phyloP scores from a whole-genome alignment of 176 grass and related monocot species.

The Musa troglodytarum region DNA sequence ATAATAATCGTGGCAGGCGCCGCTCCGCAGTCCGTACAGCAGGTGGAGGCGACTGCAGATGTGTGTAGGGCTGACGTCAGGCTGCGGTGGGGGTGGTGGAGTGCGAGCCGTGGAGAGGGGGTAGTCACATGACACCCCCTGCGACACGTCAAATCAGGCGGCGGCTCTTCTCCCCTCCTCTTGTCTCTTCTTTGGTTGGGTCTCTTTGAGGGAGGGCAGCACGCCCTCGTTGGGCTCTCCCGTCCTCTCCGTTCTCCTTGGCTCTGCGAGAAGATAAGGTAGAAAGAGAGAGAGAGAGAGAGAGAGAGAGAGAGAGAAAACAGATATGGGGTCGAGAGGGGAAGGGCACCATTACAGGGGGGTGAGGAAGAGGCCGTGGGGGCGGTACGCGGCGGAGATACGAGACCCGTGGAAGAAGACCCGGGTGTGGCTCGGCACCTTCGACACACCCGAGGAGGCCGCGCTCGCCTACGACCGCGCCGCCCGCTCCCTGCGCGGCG shows the following conservation, averaged over 20 bases:
- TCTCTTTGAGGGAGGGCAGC: no score
- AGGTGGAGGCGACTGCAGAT: constrained; percentile 19
- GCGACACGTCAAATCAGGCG: constrained; percentile 76
- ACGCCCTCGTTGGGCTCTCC: constrained; percentile 6
- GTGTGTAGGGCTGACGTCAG: constrained; percentile 80
- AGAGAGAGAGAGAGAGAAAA: neutral
- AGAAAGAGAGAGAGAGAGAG: neutral
- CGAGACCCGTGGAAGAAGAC: constrained; percentile 90
- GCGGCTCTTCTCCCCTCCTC: constrained; percentile 35
- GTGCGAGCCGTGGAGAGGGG: neutral
- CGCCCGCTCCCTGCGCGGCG: constrained; percentile 59
- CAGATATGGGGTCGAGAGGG: neutral
- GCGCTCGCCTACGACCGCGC: constrained; percentile 91
- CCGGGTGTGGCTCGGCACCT: constrained; percentile 92
- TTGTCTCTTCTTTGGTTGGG: constrained; percentile 7
- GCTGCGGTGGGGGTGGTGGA: neutral
- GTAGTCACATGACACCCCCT: constrained; percentile 21
- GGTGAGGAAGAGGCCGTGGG: constrained; percentile 87
- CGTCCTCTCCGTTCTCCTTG: neutral
- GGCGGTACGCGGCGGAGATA: constrained; percentile 93
- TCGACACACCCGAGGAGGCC: constrained; percentile 81
- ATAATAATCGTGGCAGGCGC: constrained; percentile 34
- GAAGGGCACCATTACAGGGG: constrained; percentile 55
- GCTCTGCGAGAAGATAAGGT: neutral
- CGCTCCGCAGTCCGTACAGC: constrained; percentile 28